Conservation (phyloP, 2,329 filamentous ascomycete genomes). For the Colletotrichum tabaci region DNA sequence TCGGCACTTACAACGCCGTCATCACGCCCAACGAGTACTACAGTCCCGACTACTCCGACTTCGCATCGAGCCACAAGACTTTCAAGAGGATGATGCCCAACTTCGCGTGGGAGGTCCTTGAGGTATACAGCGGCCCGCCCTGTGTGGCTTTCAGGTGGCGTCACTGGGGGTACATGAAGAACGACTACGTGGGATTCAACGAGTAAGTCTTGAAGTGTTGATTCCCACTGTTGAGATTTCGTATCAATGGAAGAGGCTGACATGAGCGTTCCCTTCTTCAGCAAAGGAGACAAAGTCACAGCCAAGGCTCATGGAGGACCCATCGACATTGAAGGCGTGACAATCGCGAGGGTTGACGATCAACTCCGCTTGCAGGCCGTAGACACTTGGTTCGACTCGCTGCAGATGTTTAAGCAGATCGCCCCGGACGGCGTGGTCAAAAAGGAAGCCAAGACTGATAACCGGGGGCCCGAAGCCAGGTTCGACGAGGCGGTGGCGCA, state of each 20-base stretch:
- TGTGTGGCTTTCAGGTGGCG: constrained; percentile 76
- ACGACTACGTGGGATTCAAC: constrained; percentile 76
- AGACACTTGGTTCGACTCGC: constrained; percentile 76
- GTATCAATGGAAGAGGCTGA: not conserved
- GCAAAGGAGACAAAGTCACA: constrained; percentile 74
- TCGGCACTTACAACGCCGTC: constrained; percentile 80
- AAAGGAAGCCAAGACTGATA: constrained; percentile 22
- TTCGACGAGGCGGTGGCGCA: constrained; percentile 23
- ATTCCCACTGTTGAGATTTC: not conserved
- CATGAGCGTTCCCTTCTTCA: constrained; percentile 48
- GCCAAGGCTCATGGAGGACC: constrained; percentile 72
- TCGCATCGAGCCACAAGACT: constrained; percentile 76
- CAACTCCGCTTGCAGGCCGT: constrained; percentile 70
- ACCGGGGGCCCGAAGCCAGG: constrained; percentile 27
- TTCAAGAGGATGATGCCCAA: constrained; percentile 83
- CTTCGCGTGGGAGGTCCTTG: constrained; percentile 79
- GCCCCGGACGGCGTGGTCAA: constrained; percentile 32
- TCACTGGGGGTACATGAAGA: constrained; percentile 78
- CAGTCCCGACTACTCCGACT: constrained; percentile 72
- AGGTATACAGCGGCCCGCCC: constrained; percentile 77
- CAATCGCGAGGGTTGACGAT: constrained; percentile 73
- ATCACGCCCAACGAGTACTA: constrained; percentile 76
- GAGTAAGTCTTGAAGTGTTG: constrained; percentile 61
- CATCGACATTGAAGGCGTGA: constrained; percentile 76
- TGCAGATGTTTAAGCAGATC: constrained; percentile 78